Base-by-base conservation (phyloP, 2,329 filamentous ascomycete species). In the Penicillium sp. region DNA sequence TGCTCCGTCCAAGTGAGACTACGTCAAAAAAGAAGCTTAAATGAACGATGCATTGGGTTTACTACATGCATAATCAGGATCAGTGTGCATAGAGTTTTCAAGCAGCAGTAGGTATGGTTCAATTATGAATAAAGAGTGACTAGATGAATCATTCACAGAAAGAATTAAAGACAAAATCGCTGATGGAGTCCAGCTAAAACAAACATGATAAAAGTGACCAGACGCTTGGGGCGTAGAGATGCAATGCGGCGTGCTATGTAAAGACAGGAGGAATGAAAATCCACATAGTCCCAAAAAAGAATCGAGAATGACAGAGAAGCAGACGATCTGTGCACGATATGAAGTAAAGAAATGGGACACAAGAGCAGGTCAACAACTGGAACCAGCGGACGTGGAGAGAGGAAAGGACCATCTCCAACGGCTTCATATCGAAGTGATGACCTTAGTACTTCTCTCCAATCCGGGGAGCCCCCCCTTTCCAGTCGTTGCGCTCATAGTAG, bases 401-500 rank as follows among this genome's bases (percentile, higher is more conserved):
- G 26, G 22, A 59, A 49, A 24, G 38, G 19, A 28, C 38, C 22
- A 26, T 24, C 38, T 30, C 49, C 37, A 24, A 56, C 53, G 37
- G 30, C 26, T 38, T 57, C 51, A 35, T 26, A 50, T 57, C 15
- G 44, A 56, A 15, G 22, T 51, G 15, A 19, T 42, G 35, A 13
- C 26, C 37, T 65, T 60, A 75, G 53, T 69, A 69, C 61, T 74
- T 71, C 77, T 89, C 87, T 40, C 87, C 87, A 73, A 89, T 76
- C 71, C 87, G 81, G 51, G 87, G 87, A 67, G 84, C 84, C 65
- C 86, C 86, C 58, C 87, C 87, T 76, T 85, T 85, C 86, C 86
- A 98, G 72, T 91, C 94, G 68, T 96, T 88, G 62, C 92, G 88
- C 82, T 98, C 93, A 75, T 96, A 99, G 83, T 96, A 97, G 62